A percentile compares a stretch with the other conserved stretches of the same genome.
These are phyloP conservation scores for Chalciporus pseudorubinellus DNA, from an alignment of 768 basidiomycete species.

Conservation along the genomic window DNA sequence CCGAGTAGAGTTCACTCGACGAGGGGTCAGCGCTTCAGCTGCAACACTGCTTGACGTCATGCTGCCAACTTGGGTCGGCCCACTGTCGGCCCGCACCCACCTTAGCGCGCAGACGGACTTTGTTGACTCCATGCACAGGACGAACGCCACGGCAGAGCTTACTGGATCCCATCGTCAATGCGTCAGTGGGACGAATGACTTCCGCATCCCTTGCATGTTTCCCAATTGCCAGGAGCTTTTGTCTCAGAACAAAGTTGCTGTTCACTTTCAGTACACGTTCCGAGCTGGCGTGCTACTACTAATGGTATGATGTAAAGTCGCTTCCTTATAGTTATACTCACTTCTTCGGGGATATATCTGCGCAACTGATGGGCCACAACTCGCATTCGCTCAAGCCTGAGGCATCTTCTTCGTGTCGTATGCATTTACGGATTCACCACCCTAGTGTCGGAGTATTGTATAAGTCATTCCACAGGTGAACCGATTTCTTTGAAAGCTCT, in stretches of 20 bases:
- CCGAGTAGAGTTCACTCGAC: no score
- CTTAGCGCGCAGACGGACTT: no score
- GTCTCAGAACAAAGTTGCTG: neutral
- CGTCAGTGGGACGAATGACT: conserved; percentile 70
- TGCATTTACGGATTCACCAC: neutral
- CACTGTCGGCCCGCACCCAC: no score
- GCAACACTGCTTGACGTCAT: no score
- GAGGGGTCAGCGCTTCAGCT: no score
- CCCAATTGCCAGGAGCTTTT: neutral
- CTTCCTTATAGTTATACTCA: neutral
- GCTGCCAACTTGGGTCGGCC: no score
- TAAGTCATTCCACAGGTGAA: neutral
- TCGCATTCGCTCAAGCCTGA: neutral
- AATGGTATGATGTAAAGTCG: neutral
- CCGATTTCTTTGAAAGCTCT: neutral
- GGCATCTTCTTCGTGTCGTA: neutral
- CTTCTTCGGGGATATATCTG: neutral
- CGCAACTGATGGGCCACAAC: neutral
- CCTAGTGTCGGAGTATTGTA: neutral
- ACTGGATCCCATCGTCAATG: conserved; percentile 90
- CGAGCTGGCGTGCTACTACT: neutral
- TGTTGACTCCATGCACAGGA: conserved; percentile 97
- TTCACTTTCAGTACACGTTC: neutral
- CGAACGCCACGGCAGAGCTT: conserved; percentile 57
- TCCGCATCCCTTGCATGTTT: neutral